These are phyloP conservation scores for Alopecurus myosuroides DNA, from an alignment of 176 grass and related monocot genomes.

Conservation along the genomic window DNA sequence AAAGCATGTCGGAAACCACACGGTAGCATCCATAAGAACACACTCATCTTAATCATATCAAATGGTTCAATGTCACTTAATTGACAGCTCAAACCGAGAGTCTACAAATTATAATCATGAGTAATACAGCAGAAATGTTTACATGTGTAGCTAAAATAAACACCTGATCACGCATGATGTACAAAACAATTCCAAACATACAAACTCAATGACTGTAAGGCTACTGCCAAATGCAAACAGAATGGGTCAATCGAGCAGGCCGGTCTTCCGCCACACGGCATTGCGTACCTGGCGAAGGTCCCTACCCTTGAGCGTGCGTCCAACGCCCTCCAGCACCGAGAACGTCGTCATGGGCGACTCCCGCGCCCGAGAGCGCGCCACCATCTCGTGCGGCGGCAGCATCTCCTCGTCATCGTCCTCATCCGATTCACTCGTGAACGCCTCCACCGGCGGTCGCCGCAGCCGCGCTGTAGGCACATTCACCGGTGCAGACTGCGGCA, in stretches of 20 bases:
- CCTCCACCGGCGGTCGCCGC: constrained; percentile 14
- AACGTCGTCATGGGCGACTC: constrained; percentile 69
- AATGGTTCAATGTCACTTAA: background rate
- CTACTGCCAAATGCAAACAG: background rate
- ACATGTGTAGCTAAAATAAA: constrained; percentile 36
- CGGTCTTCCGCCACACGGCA: constrained; percentile 71
- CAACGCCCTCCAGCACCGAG: constrained; percentile 70
- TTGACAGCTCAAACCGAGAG: background rate
- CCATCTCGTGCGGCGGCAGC: constrained; percentile 83
- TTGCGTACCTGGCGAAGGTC: constrained; percentile 84
- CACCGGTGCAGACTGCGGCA: constrained; percentile 69
- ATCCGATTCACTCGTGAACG: constrained; percentile 12
- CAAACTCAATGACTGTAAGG: constrained; percentile 9
- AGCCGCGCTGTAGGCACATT: constrained; percentile 49
- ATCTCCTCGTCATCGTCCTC: constrained; percentile 52
- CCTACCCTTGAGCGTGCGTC: constrained; percentile 83
- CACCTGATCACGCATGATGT: constrained; percentile 33
- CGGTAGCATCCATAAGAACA: background rate
- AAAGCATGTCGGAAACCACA: background rate
- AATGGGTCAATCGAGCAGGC: constrained; percentile 74
- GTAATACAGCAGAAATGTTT: background rate
- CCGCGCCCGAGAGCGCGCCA: constrained; percentile 43
- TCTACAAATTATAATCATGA: background rate
- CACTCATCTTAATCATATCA: background rate
- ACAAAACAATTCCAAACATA: constrained; percentile 15